Conservation (phyloP, 2,329 filamentous ascomycete genomes). For the Aspergillus pseudoglaucus region DNA sequence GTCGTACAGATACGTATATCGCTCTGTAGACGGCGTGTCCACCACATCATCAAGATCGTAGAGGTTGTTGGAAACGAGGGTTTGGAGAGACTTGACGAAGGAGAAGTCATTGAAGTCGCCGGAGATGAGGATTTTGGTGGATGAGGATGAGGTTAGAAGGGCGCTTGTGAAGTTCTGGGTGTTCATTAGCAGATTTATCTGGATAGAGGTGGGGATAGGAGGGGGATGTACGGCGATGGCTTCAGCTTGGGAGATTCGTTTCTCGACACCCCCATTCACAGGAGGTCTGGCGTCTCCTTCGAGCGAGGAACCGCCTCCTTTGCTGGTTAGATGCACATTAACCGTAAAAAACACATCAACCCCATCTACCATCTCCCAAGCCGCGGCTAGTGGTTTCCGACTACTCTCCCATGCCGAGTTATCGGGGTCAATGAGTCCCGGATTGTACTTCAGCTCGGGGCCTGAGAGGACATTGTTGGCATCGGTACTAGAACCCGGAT, state of each 20-base stretch:
- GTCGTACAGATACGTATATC: conserved; percentile 66
- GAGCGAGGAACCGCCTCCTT: conserved; percentile 58
- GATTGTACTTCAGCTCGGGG: conserved; percentile 60
- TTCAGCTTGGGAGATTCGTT: conserved; percentile 51
- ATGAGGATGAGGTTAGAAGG: conserved; percentile 51
- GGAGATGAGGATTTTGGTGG: conserved; percentile 53
- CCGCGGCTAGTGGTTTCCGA: conserved; percentile 62
- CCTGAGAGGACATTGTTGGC: conserved; percentile 54
- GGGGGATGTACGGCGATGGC: conserved; percentile 45
- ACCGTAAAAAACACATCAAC: conserved; percentile 58
- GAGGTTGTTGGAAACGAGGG: conserved; percentile 52
- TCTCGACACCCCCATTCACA: conserved; percentile 57
- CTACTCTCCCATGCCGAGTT: conserved; percentile 55
- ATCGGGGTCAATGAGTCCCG: conserved; percentile 59
- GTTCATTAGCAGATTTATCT: too few relatives aligned
- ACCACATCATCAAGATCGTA: conserved; percentile 57
- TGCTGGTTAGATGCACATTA: conserved; percentile 63
- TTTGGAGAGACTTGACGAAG: conserved; percentile 54
- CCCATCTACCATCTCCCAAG: conserved; percentile 55
- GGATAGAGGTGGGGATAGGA: too few relatives aligned
- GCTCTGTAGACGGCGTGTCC: conserved; percentile 48
- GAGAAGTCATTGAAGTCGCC: conserved; percentile 71
- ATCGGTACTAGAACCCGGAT: conserved; percentile 49
- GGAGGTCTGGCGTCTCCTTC: conserved; percentile 62
- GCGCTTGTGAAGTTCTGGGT: conserved; percentile 50